Base-by-base conservation (phyloP, 2,329 filamentous ascomycete genomes). In the Phialophora chinensis region DNA sequence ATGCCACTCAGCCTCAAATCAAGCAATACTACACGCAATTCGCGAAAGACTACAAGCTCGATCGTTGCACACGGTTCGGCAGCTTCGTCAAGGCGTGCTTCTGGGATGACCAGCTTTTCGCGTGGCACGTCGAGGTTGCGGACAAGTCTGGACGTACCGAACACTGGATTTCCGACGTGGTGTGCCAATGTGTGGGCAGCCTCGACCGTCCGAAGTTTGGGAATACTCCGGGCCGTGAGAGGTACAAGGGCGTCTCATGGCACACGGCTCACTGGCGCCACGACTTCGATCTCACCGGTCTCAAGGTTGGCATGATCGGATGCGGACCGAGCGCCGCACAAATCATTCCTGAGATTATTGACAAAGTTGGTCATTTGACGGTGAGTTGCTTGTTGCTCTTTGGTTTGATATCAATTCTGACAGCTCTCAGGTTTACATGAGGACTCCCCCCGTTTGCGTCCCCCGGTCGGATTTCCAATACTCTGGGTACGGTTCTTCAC, bases 301-400 rank as follows among this genome's bases (percentile, higher is more conserved):
- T 53, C 25, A 65, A 50, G n/a, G 62, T 67, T 8, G 66, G 23
- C 29, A 59, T 67, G 12, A 58, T 67, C 11, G 66, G 66, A 7
- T 63, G 66, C 52, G 66, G 66, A n/a, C 62, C 61, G 8, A 67
- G 66, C 47, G 66, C 62, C 6, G 62, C 62, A n/a, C 66, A 67
- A 42, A 50, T 67, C 29, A 67, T 67, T 44, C 66, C 66, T 11
- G 57, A 63, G 56, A 69, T 65, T 50, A 31, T 65, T 14, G 60
- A 63, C 53, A 57, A 66, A 33, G 12, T 29, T 17, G 44, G 29
- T 27, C 53, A 64, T 6, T 33, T 64, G 29, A 64, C 62, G 23
- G 60, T 62, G 11, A 20, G 11, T 49, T 23, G 2, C 17, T 7
- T 49, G 17, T 49, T 49, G 6, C 11, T 11, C 23, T 11, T 20